Percentiles rank a stretch among this genome's conserved stretches.
Evolutionary conservation across 495 filamentous ascomycete species (phyloP).

Genomic region (Hypoxylon intermedium): DNA sequence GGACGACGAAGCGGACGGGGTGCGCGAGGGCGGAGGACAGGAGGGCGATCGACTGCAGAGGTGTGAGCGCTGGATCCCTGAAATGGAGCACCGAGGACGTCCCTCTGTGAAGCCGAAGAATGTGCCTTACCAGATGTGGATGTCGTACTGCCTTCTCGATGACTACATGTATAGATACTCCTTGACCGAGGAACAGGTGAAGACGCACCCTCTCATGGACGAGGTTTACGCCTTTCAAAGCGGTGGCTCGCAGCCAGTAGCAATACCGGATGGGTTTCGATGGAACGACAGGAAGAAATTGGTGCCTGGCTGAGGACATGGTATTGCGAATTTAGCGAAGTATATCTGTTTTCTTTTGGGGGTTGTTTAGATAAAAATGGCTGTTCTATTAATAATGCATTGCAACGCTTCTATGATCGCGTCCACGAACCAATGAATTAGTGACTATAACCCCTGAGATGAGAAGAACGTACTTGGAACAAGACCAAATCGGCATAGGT

Average conservation of each 20-base stretch:
- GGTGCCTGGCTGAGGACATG: no score
- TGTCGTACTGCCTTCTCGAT: slow-evolving; percentile 29
- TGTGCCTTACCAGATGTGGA: slow-evolving; percentile 25
- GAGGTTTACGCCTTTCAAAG: slow-evolving; percentile 25
- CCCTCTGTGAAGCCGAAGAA: slow-evolving; percentile 6
- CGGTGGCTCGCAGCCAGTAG: slow-evolving; percentile 8
- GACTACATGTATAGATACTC: slow-evolving; percentile 28
- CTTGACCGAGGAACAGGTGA: slow-evolving; percentile 15
- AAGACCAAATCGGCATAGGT: no score
- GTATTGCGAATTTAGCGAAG: no score
- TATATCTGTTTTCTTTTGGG: no score
- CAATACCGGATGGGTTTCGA: slow-evolving; percentile 19
- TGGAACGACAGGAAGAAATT: slow-evolving; percentile 18
- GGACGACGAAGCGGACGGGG: neutral
- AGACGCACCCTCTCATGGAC: slow-evolving; percentile 25
- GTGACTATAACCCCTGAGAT: no score
- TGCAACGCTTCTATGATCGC: no score
- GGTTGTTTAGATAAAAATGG: no score
- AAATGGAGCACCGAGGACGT: slow-evolving; percentile 25
- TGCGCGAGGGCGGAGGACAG: neutral
- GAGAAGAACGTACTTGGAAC: no score
- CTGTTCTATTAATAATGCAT: no score
- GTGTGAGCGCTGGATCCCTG: slow-evolving; percentile 31
- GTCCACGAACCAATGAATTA: no score
- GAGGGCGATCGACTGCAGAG: slow-evolving; percentile 4